A percentile compares a stretch with the other conserved stretches of the same genome.
phyloP scores from a whole-genome alignment of 2,329 filamentous ascomycete species.

The Diaporthe ampelina region DNA sequence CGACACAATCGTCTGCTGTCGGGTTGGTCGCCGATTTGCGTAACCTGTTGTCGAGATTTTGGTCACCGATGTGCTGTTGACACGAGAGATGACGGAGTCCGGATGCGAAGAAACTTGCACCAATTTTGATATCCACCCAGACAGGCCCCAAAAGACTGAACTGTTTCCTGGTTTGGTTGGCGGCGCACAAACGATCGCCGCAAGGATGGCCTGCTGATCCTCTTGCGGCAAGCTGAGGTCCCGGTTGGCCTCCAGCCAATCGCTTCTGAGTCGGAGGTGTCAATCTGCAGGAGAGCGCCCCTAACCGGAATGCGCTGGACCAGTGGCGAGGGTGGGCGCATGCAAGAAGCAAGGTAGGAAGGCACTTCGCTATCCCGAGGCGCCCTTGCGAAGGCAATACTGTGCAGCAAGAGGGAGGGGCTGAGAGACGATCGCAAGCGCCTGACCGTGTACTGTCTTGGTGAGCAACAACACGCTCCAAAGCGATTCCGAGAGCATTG shows the following conservation, averaged over 20 bases:
- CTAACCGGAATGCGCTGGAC: constrained; percentile 18
- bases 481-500: neutral
- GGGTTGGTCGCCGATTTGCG: constrained; percentile 35
- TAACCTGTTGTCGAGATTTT: neutral
- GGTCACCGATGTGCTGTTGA: constrained; percentile 31
- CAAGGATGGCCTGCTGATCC: constrained; percentile 34
- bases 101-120: neutral
- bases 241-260: constrained; percentile 26
- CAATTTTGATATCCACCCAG: constrained; percentile 3
- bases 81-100: constrained; percentile 7
- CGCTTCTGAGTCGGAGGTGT: constrained; percentile 27
- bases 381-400: constrained; percentile 3
- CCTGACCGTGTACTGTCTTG: constrained; percentile 13
- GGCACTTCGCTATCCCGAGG: constrained; percentile 27
- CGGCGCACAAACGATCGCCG: constrained; percentile 24
- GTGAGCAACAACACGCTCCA: constrained; percentile 7
- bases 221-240: constrained; percentile 35
- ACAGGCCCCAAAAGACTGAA: constrained; percentile 1
- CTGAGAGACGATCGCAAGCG: constrained; percentile 18
- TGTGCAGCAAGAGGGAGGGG: constrained; percentile 5
- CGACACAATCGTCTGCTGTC: constrained; percentile 10
- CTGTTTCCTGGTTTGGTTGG: constrained; percentile 24
- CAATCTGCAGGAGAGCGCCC: constrained; percentile 28
- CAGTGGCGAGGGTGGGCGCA: constrained; percentile 31
- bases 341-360: constrained; percentile 33